These are phyloP conservation scores for Cladosporium sp. DNA, from an alignment of 2,329 filamentous ascomycete species.

Conservation along the genomic window DNA sequence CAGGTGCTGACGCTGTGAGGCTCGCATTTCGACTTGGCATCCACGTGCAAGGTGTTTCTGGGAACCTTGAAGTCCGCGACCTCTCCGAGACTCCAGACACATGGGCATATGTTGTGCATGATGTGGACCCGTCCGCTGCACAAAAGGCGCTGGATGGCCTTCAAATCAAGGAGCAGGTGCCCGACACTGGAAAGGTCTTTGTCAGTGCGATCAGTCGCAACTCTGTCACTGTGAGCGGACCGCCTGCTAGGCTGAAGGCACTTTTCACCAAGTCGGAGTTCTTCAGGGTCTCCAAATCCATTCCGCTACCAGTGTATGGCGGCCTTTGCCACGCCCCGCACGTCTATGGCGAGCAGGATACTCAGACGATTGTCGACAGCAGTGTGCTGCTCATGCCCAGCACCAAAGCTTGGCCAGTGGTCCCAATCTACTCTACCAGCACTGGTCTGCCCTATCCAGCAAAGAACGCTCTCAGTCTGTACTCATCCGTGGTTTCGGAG, in stretches of 20 bases:
- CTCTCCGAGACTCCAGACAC: constrained; percentile 37
- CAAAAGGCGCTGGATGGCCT: constrained; percentile 43
- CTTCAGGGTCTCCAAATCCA: constrained; percentile 26
- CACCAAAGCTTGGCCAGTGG: constrained; percentile 23
- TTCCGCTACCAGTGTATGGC: constrained; percentile 32
- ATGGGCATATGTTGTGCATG: constrained; percentile 48
- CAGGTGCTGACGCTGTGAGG: constrained; percentile 46
- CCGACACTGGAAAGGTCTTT: constrained; percentile 27
- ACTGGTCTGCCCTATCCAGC: constrained; percentile 34
- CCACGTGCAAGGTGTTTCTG: constrained; percentile 45
- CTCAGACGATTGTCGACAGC: constrained; percentile 30
- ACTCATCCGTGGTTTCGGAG: constrained; percentile 26
- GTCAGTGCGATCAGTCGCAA: constrained; percentile 32
- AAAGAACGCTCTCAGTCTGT: constrained; percentile 26
- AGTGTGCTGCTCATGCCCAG: background rate
- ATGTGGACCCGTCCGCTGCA: constrained; percentile 34
- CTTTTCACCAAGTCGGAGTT: constrained; percentile 30
- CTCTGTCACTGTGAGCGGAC: constrained; percentile 36
- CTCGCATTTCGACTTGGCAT: constrained; percentile 51
- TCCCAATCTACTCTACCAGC: constrained; percentile 38
- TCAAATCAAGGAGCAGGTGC: constrained; percentile 27
- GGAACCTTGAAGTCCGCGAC: constrained; percentile 39
- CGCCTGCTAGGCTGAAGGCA: constrained; percentile 32
- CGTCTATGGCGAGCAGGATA: constrained; percentile 33
- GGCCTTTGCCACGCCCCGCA: constrained; percentile 35